Evolutionary conservation across 148 eudicot species (phyloP), one percentile per base, ranked within the genome.

Genomic region (Heliamphora exappendiculata): DNA sequence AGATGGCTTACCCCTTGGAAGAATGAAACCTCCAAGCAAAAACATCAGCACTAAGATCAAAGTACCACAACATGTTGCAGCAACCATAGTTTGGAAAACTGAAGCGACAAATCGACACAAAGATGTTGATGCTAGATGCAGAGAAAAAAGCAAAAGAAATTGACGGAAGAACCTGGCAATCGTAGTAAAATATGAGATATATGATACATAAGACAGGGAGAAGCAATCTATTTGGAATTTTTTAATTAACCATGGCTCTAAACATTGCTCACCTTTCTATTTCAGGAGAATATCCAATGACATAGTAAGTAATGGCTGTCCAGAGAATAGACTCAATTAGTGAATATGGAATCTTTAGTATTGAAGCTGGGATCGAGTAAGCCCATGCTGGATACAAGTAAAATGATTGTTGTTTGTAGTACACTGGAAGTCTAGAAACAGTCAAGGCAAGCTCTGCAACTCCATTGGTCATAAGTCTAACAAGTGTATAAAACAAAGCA

Each of bases 311-410:
- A 44, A 85, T 77, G 39, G 79, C 54, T 7, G 90, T 90, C 94
- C 94, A 92, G 2, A 88, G 71, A 17, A 80, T 67, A 53, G 88
- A 83, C 68, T 85, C 93, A 20, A 87, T 13, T 62, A 92, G 24
- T 0, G 97, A 86, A 26, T 87, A 41, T 22, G 97, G 94, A 37
- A 89, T 82, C 72, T 86, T 88, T 10, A 92, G 79, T 51, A 92
- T 77, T 54, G 90, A 75, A 51, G 84, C 83, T 4, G 97, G 93
- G 62, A 92, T 76, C 57, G 88, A 84, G 79, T 87, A 90, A 36
- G 94, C 91, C 97, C 97, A 92, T 11, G 92, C 87, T 31, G 97
- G 97, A 77, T 83, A 92, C 77, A 90, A 87, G 81, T 78, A 77
- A 13, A 88, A 64, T 60, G 88, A 87, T 57, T 87, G 78, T 64